Conservation (phyloP, 2,329 filamentous ascomycete genomes). For the Teratosphaeria nubilosa region DNA sequence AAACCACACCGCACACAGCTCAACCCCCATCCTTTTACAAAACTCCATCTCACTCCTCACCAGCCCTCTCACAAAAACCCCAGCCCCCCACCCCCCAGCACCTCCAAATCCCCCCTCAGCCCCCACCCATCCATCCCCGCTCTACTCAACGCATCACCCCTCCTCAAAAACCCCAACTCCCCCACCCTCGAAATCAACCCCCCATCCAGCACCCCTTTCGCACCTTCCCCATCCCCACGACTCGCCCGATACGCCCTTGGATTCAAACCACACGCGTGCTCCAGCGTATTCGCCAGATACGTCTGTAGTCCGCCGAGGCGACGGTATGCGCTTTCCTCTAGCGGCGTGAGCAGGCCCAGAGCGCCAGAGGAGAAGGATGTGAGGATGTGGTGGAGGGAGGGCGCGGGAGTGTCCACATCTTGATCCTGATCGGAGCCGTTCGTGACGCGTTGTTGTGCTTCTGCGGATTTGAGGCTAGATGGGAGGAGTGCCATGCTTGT, state of each 20-base stretch:
- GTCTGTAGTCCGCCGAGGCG: slow-evolving; percentile 71
- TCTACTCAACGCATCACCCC: neutral
- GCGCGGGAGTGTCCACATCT: neutral
- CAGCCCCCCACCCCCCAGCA: slow-evolving; percentile 53
- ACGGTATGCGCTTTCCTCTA: slow-evolving; percentile 73
- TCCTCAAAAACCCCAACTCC: slow-evolving; percentile 48
- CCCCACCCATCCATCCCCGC: slow-evolving; percentile 46
- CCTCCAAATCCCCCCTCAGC: slow-evolving; percentile 59
- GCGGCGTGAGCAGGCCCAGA: slow-evolving; percentile 63
- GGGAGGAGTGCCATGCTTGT: slow-evolving; percentile 68
- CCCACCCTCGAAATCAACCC: slow-evolving; percentile 45
- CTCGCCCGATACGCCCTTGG: slow-evolving; percentile 62
- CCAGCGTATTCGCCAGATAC: slow-evolving; percentile 65
- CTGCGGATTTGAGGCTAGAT: slow-evolving; percentile 42
- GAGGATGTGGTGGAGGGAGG: slow-evolving; percentile 46
- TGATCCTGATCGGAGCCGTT: slow-evolving; percentile 3
- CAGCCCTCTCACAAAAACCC: slow-evolving; percentile 27
- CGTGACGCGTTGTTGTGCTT: slow-evolving; percentile 16
- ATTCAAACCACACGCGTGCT: slow-evolving; percentile 71
- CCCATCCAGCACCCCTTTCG: slow-evolving; percentile 67
- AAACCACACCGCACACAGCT: too few species aligned
- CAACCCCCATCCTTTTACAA: neutral
- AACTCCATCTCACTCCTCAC: neutral
- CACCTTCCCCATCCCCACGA: slow-evolving; percentile 33
- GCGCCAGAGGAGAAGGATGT: slow-evolving; percentile 67